Base-by-base conservation (phyloP, 2,329 filamentous ascomycete genomes). In the Pseudocercospora eumusae region DNA sequence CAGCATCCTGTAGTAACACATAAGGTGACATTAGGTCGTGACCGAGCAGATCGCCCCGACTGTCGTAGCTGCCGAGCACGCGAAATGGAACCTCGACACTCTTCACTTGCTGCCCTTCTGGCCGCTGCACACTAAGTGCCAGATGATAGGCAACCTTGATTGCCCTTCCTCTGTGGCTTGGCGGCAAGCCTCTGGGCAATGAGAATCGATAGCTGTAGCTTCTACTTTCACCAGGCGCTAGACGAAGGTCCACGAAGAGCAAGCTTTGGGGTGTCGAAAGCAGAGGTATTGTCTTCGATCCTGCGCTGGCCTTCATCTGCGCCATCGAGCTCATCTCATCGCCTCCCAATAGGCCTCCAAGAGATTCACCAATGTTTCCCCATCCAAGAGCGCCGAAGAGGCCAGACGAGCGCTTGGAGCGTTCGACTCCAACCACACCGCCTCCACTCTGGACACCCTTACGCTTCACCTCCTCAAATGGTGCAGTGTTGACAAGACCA, bases 21-120 rank as follows among this genome's bases (percentile, higher is more conserved):
- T 98, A 96, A 0, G 95, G 95, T 42, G 87, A 89, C 89, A 97
- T 96, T 13, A 99, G 81, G 75, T 99, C 93, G 75, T 99, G 93
- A 1, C 92, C 92, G 13, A 97, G 83, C 33, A 96, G 89, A 70
- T 96, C 91, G 66, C 93, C 93, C 69, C 92, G 85, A 75, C 86
- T 86, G 77, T 96, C 96, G 40, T 99, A 93, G 69, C 93, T 95
- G 44, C 93, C 93, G 56, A 98, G 86, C 2, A 99, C 90, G 45
- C 95, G 87, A 73, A 99, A 97, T 0, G 95, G 95, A 27, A 97
- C 83, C 66, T 96, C 93, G 45, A 97, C 89, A n/a, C 92, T 91
- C 70, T 89, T 91, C 50, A 98, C 88, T 69, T 92, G 78, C 68
- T 87, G 91, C 66, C 93, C 88, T 69, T 92, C 90, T 1, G 91